Conservation (phyloP, 495 filamentous ascomycete species). For the Haplographium delicatum region DNA sequence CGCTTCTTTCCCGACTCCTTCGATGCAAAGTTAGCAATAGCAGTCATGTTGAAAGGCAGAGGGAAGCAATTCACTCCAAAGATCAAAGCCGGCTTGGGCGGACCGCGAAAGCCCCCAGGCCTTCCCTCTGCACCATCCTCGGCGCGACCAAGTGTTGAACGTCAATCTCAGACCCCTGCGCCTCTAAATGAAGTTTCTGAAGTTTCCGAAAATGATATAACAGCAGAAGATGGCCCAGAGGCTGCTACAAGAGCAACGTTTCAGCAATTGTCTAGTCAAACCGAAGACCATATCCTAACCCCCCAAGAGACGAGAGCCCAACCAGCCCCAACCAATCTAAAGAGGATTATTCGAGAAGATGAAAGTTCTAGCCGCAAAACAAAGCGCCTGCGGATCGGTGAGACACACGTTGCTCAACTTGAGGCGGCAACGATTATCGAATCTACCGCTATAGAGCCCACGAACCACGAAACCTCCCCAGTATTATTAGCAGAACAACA, state of each 20-base stretch:
- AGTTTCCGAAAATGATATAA: neutral
- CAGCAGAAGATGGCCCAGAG: neutral
- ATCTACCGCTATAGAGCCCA: neutral
- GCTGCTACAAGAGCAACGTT: neutral
- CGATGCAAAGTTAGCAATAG: neutral
- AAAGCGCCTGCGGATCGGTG: no score
- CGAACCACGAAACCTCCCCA: neutral
- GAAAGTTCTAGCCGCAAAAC: no score
- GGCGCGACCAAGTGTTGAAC: constrained; percentile 20
- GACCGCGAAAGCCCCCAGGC: constrained; percentile 5
- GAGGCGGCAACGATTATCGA: no score
- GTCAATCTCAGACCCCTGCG: constrained; percentile 25
- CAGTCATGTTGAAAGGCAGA: constrained; percentile 18
- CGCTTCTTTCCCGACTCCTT: neutral
- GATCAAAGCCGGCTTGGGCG: constrained; percentile 19
- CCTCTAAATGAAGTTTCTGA: constrained; percentile 4
- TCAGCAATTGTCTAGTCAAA: neutral
- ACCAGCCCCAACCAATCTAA: no score
- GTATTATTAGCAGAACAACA: no score
- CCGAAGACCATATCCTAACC: no score
- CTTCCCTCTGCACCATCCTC: constrained; percentile 18
- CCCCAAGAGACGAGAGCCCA: no score
- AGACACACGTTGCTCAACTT: no score
- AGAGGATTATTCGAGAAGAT: no score
- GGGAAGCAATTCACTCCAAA: constrained; percentile 19